A percentile compares a stretch with the other conserved stretches of the same genome.
phyloP scores from a whole-genome alignment of 225 moss, liverwort and hornwort genomes.

The Bryoerythrophyllum caledonicum region DNA sequence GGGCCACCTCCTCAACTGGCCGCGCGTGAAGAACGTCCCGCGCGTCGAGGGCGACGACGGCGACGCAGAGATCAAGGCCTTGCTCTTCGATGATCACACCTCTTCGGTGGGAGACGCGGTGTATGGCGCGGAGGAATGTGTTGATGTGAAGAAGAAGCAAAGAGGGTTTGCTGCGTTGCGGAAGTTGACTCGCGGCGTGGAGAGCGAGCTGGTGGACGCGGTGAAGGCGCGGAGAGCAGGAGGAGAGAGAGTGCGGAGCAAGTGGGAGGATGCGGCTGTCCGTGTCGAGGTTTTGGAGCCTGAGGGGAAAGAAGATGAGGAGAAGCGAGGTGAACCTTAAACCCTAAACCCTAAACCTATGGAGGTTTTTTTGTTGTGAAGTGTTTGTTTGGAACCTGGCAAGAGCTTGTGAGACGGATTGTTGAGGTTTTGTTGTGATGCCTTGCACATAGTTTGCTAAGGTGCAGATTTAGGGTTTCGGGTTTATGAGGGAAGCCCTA shows the following conservation, averaged over 20 bases:
- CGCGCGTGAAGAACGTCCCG: conserved; percentile 76
- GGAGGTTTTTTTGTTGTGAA: not conserved
- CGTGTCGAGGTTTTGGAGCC: conserved; percentile 36
- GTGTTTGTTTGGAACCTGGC: not conserved
- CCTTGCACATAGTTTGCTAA: too few relatives aligned
- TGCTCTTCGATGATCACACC: conserved; percentile 44
- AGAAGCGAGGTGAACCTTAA: not conserved
- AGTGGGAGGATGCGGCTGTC: conserved; percentile 51
- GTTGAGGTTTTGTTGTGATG: conserved; percentile 1
- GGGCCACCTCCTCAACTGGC: conserved; percentile 88
- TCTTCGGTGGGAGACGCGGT: conserved; percentile 54
- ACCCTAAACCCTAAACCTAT: not conserved
- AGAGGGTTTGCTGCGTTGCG: conserved; percentile 36
- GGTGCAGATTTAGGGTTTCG: too few relatives aligned
- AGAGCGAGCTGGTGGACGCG: conserved; percentile 24
- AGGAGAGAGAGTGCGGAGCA: not conserved
- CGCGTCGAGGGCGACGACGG: conserved; percentile 79
- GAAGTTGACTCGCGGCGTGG: conserved; percentile 38
- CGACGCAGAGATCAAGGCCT: conserved; percentile 54
- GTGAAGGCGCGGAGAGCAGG: conserved; percentile 1
- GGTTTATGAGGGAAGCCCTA: too few relatives aligned
- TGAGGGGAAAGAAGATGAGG: conserved; percentile 11
- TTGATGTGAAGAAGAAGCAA: conserved; percentile 15
- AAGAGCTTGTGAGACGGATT: not conserved
- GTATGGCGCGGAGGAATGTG: conserved; percentile 31